Percentiles rank a stretch among this genome's conserved stretches.
These are phyloP conservation scores for Astrocystis sublimbata DNA, from an alignment of 495 filamentous ascomycete species.

Conservation along the genomic window DNA sequence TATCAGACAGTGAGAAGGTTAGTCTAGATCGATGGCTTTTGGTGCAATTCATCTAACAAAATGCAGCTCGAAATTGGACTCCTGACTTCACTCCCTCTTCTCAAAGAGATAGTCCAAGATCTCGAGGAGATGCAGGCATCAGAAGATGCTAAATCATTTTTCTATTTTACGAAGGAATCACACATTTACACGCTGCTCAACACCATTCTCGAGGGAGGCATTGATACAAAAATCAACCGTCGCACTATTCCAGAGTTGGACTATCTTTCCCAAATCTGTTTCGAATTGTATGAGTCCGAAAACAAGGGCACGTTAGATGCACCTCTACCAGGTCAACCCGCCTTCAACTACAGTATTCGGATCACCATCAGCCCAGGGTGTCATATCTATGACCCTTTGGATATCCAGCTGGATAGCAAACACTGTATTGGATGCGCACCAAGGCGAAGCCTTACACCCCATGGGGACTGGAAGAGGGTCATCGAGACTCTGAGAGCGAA, in stretches of 20 bases:
- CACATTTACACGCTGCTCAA: constrained; percentile 98
- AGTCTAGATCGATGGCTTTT: constrained; percentile 1
- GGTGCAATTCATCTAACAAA: constrained; percentile 4
- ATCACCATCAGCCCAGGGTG: constrained; percentile 95
- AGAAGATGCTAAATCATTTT: constrained; percentile 87
- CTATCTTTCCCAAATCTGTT: constrained; percentile 96
- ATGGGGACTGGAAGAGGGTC: constrained; percentile 91
- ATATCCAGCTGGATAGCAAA: constrained; percentile 92
- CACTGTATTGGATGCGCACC: constrained; percentile 94
- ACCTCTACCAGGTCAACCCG: constrained; percentile 44
- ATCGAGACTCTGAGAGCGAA: constrained; percentile 92
- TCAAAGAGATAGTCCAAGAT: constrained; percentile 94
- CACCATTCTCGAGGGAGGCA: constrained; percentile 94
- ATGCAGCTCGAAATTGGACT: constrained; percentile 84
- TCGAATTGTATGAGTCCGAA: constrained; percentile 94
- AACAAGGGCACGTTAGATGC: constrained; percentile 58
- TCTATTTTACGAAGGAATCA: constrained; percentile 99
- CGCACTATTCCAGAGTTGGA: constrained; percentile 95
- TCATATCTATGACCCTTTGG: constrained; percentile 90
- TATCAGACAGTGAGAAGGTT: constrained; percentile 84
- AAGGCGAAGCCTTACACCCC: constrained; percentile 83
- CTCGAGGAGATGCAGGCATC: constrained; percentile 97
- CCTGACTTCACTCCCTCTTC: constrained; percentile 84
- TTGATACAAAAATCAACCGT: constrained; percentile 85
- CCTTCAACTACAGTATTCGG: constrained; percentile 89